These are phyloP conservation scores for Afroboletus lepidellus DNA, from an alignment of 1,284 basidiomycete species.

Conservation along the genomic window DNA sequence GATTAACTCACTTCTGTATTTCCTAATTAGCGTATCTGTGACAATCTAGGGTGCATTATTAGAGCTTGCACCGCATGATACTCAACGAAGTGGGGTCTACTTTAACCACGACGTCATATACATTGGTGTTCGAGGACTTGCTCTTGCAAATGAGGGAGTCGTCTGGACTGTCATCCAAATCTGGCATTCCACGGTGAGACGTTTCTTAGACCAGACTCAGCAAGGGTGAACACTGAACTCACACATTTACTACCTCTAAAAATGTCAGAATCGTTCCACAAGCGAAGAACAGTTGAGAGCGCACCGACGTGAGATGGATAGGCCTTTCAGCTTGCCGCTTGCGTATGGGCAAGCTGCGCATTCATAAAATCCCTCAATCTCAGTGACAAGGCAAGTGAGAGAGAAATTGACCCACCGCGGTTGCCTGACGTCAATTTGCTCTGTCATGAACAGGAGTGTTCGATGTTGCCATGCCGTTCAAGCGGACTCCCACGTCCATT, in stretches of 20 bases:
- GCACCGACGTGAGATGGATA: not conserved
- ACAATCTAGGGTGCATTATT: too few relatives aligned
- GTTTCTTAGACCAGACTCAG: too few relatives aligned
- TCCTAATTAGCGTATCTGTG: too few relatives aligned
- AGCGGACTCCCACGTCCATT: not conserved
- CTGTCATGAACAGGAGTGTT: not conserved
- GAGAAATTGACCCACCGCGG: not conserved
- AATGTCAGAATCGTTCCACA: not conserved
- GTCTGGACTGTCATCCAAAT: too few relatives aligned
- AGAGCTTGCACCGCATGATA: too few relatives aligned
- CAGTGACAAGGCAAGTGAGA: not conserved
- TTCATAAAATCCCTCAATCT: not conserved
- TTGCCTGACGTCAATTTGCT: not conserved
- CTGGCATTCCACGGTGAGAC: too few relatives aligned
- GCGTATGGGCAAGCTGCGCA: not conserved
- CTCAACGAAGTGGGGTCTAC: too few relatives aligned
- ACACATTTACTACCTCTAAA: not conserved
- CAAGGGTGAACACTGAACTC: too few relatives aligned
- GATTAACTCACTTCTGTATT: too few relatives aligned
- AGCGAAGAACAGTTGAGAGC: not conserved
- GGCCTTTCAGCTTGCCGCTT: not conserved
- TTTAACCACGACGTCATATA: too few relatives aligned
- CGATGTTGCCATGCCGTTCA: not conserved
- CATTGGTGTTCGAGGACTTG: too few relatives aligned
- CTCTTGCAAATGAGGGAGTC: too few relatives aligned